phyloP scores from a whole-genome alignment of 257 asterid genomes.

The Penstemon davidsonii region DNA sequence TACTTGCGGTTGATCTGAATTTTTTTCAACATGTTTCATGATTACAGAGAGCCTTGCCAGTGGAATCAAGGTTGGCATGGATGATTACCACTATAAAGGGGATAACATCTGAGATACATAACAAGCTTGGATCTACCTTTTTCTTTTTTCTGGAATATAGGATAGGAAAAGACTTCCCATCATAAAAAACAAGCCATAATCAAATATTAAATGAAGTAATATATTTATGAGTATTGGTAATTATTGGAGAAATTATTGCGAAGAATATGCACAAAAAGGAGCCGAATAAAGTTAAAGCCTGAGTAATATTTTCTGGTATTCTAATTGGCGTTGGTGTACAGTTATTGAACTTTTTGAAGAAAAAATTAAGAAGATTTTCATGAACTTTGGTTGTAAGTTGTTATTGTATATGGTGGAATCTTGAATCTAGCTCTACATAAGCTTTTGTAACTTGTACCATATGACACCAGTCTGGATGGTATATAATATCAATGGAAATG shows the following conservation, averaged over 20 bases:
- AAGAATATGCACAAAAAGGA: not conserved
- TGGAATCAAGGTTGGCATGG: constrained; percentile 6
- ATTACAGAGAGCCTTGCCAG: constrained; percentile 10
- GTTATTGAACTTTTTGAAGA: no score
- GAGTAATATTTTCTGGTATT: no score
- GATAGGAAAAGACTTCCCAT: not conserved
- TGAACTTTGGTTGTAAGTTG: not conserved
- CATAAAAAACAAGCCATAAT: not conserved
- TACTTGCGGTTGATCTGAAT: no score
- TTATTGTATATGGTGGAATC: not conserved
- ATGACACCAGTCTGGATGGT: no score
- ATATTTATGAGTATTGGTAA: not conserved
- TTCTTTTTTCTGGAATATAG: not conserved
- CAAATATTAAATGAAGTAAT: not conserved
- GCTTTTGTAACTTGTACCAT: no score
- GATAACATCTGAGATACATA: not conserved
- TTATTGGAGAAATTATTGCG: not conserved
- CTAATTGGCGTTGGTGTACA: no score
- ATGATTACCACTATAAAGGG: not conserved
- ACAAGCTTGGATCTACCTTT: not conserved
- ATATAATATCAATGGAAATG: no score
- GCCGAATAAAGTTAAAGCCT: no score
- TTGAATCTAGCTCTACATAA: no score
- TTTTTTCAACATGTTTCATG: not conserved
- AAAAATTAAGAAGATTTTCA: no score